Evolutionary conservation across 768 basidiomycete genomes (phyloP), one percentile per base, ranked within the genome.

Genomic region (Suillus cothurnatus): DNA sequence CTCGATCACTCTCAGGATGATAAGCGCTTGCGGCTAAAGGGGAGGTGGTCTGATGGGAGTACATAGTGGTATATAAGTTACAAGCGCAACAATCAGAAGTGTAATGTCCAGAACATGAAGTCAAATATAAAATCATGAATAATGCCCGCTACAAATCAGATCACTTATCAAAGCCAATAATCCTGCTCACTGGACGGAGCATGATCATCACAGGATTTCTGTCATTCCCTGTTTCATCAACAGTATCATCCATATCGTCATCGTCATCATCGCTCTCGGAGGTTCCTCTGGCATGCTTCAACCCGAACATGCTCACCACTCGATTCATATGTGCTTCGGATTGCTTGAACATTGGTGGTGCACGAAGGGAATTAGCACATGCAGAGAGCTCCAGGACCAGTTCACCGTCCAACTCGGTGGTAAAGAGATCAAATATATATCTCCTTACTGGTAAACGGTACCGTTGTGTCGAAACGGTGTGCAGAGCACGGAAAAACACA

Each of bases 361-460:
- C 83, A 65, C 82, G 83, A 53, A 92, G 79, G 12, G 80, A 74
- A 49, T 80, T 75, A 1, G 84, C 84, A 52, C 82, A 85, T 34
- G 85, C 85, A 23, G 78, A 78, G 38, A 95, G 79, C 28, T 81
- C 79, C 60, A 78, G 79, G 49, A 90, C 84, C 43, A 89, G 77
- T 49, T 88, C 84, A 45, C 81, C 80, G 69, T 92, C 86, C 61
- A 97, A 78, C 47, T 91, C 89, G 61, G 96, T 79, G 71, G 90
- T 91, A 82, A 99, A 99, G 7, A 98, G 82, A 65, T 99, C 97
- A 66, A 98, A 77, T 68, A 99, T 90, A 75, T 95, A 99, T 63
- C 93, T 85, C 55, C 97, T 88, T 65, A 97, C 95, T 19, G 96
- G 94, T 11, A 95, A 85, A 32, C 95, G 91, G 76, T 94, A 98